Conservation (phyloP, 2,329 filamentous ascomycete species). For the Colletotrichum somersetense region DNA sequence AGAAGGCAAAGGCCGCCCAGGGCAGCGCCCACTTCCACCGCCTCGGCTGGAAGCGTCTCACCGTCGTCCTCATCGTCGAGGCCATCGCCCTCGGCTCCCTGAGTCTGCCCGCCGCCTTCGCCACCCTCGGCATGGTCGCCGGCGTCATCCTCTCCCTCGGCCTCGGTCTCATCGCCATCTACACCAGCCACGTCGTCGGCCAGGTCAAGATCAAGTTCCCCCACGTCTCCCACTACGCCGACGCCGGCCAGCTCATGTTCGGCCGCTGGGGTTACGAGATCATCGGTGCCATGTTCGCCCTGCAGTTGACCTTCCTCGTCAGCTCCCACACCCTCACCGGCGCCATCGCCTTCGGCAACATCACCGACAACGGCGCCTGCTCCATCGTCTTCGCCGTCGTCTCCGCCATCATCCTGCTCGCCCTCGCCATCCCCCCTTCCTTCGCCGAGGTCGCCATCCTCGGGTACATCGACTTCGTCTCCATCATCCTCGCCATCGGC, state of each 20-base stretch:
- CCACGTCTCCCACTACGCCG: constrained; percentile 74
- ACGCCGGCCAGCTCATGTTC: constrained; percentile 73
- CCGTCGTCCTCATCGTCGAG: constrained; percentile 68
- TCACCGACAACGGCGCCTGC: constrained; percentile 68
- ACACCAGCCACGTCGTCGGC: constrained; percentile 56
- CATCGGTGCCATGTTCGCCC: constrained; percentile 69
- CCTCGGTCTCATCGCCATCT: constrained; percentile 55
- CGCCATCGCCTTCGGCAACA: constrained; percentile 74
- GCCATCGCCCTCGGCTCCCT: constrained; percentile 67
- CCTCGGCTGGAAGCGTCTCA: constrained; percentile 69
- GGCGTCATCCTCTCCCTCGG: constrained; percentile 53
- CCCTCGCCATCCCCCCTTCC: constrained; percentile 61
- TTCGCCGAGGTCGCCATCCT: constrained; percentile 64
- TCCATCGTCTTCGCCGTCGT: constrained; percentile 60
- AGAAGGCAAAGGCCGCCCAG: constrained; percentile 60
- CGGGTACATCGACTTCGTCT: constrained; percentile 69
- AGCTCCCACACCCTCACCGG: constrained; percentile 80
- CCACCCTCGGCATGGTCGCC: constrained; percentile 64
- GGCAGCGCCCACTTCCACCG: constrained; percentile 64
- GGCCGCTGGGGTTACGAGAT: constrained; percentile 73
- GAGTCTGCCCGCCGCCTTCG: constrained; percentile 65
- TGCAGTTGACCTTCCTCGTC: constrained; percentile 78
- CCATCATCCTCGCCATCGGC: constrained; percentile 72
- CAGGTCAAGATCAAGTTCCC: constrained; percentile 65
- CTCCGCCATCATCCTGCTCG: constrained; percentile 60